Conservation (phyloP, 208 protist species). For the Endotrypanum monterogeii region DNA sequence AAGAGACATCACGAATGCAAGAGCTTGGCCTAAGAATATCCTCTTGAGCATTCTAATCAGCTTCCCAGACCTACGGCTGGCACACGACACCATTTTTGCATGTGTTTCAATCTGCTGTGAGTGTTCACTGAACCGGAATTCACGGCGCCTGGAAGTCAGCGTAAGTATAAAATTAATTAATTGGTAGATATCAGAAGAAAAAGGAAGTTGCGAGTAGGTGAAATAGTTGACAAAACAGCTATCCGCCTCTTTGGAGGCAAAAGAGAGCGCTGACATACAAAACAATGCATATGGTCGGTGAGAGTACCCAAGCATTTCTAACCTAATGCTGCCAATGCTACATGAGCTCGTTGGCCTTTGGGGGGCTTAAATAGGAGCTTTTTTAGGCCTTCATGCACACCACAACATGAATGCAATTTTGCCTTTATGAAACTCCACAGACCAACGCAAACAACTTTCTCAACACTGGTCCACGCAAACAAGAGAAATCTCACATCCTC, state of each 20-base stretch:
- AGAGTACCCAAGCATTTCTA: background rate
- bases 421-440: too few species aligned
- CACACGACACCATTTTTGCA: slow-evolving; percentile 6
- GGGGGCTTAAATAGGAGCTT: too few species aligned
- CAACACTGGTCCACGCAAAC: too few species aligned
- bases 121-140: background rate
- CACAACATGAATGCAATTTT: background rate
- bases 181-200: background rate
- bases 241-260: background rate
- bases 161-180: background rate
- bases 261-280: background rate
- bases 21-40: slow-evolving; percentile 75
- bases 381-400: background rate
- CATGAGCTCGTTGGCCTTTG: background rate
- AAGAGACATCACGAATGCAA: slow-evolving; percentile 85
- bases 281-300: background rate
- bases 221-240: background rate
- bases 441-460: too few species aligned
- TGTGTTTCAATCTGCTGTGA: background rate
- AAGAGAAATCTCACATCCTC: too few species aligned
- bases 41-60: slow-evolving; percentile 42
- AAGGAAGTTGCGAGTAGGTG: background rate
- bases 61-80: slow-evolving; percentile 12
- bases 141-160: background rate
- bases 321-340: background rate